Base-by-base conservation (phyloP, 192 early-diverging fungal genomes). In the Geranomyces variabilis region DNA sequence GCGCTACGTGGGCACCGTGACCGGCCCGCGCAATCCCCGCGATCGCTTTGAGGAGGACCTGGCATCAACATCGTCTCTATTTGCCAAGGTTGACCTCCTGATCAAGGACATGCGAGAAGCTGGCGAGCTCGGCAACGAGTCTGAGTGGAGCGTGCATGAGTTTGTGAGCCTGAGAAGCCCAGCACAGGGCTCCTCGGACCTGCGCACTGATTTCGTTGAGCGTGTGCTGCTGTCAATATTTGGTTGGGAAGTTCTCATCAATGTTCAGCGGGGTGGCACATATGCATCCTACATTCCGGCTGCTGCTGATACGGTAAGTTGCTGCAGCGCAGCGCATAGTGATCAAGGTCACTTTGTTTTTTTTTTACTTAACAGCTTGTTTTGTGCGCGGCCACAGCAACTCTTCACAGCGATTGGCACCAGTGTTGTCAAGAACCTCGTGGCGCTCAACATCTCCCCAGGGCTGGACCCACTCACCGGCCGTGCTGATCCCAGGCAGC, bases 1-100 rank as follows among this genome's bases (percentile, higher is more conserved):
- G 7, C 70, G 70, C 34, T 72, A 72, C 62, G 33, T 72, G 19
- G 70, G 70, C 12, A 72, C 70, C 24, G 28, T 22, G 19, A 31
- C n/a, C 17, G 13, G 33, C 30, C 70, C 70, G 15, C 1, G 15
- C 10, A 51, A 22, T 47, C 70, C 70, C 44, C n/a, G n/a, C 31
- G 30, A 19, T 41, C 55, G 57, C 19, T 33, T 61, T 19, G 48
- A 70, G 10, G 56, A 70, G 31, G 56, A 70, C 43, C n/a, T 60
- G 14, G 10, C 7, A 14, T 41, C 36, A 41, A 45, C 21, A 8
- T 44, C 34, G 34, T 14, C 33, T 31, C 33, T 64, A n/a, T 72
- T 48, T 43, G 51, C 46, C 45, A 72, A 72, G 62, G 36, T 64
- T 61, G 7, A 36, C 45, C n/a, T 70, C 17, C 43, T 43, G 30